Evolutionary conservation across 192 early-diverging fungal species (phyloP), one percentile per base, ranked within the genome.

Genomic region (Umbelopsis vinacea): DNA sequence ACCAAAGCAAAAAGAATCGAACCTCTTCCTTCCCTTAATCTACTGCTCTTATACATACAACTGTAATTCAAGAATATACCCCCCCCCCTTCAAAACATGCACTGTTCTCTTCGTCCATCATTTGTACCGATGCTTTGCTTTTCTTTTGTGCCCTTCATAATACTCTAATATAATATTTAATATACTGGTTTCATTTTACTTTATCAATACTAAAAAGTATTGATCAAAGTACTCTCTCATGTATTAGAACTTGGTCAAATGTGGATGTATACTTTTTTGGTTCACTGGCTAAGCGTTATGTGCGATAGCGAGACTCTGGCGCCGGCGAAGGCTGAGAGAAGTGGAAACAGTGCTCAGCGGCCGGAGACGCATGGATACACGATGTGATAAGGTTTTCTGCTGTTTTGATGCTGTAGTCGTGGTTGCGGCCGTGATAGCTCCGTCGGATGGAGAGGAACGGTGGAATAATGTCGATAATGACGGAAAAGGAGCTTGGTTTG

Each of bases 111-210:
- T 43, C 40, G 6, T 43, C 40, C 40, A 1, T 6, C 40, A 43
- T 50, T 50, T 50, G 48, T 50, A 50, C 0, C 48, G n/a, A 48
- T 48, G 3, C 47, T n/a, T 50, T 50, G 0, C n/a, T 50, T 17
- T 50, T 17, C 17, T 50, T 21, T 50, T 10, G 15, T 50, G 19
- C 48, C 3, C n/a, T 9, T 15, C 48, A 50, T 50, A 50, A n/a
- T 50, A 50, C 48, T 50, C 48, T 50, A 50, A 50, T 50, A 50
- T 50, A 50, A 50, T 50, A 50, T n/a, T 50, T 43, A 43, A 50
- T 50, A n/a, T 50, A 17, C 15, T 50, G 48, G 9, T 21, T 15
- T 21, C 17, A 17, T 6, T 21, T 50, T 50, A 6, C 17, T 50
- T n/a, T 4, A 43, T 43, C 17, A 50, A 50, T n/a, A 17, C 48